Evolutionary conservation across 2,329 filamentous ascomycete genomes (phyloP), one percentile per base, ranked within the genome.

Genomic region (Ceratocystis huliohia): DNA sequence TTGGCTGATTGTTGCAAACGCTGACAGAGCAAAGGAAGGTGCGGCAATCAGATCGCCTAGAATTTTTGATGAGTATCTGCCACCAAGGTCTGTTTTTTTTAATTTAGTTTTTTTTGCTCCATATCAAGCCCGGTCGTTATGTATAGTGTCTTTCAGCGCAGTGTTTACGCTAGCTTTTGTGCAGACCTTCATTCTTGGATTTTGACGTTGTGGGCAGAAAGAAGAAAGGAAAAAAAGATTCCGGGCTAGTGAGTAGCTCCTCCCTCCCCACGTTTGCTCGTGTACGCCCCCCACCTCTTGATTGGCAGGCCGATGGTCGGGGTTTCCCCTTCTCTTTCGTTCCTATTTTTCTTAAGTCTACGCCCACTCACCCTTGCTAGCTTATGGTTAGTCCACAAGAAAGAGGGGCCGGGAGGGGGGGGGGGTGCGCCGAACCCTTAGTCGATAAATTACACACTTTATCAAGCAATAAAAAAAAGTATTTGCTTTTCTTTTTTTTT

Each of bases 281-380:
- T 59, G 17, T 59, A 59, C 53, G 53, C 53, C 53, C 53, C 53
- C 53, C 53, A 59, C 53, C 53, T 59, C 28, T 59, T 59, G 53
- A 59, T 59, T 59, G 53, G 53, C 53, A 59, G 53, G 53, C 53
- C 53, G 53, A 59, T 59, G 53, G 53, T 59, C 53, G 53, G 53
- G 53, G 53, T 59, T 59, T 59, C 53, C 53, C 53, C 53, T 59
- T 59, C 53, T 59, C 53, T 33, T 30, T 59, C 28, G 28, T 53
- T 53, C 48, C 53, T 59, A 30, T 30, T 50, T 50, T 22, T 50
- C 46, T 59, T 33, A 30, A 37, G 28, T 13, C 28, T 25, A 59
- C 28, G 46, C 53, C 53, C 17, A n/a, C 13, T 5, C 13, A 17
- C 53, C 53, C 53, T 30, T 59, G 53, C 53, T 59, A 33, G 53